A percentile compares a stretch with the other conserved stretches of the same genome.
Evolutionary conservation across 176 grass and related monocot genomes (phyloP).

Genomic region (Eremochloa ophiuroides): DNA sequence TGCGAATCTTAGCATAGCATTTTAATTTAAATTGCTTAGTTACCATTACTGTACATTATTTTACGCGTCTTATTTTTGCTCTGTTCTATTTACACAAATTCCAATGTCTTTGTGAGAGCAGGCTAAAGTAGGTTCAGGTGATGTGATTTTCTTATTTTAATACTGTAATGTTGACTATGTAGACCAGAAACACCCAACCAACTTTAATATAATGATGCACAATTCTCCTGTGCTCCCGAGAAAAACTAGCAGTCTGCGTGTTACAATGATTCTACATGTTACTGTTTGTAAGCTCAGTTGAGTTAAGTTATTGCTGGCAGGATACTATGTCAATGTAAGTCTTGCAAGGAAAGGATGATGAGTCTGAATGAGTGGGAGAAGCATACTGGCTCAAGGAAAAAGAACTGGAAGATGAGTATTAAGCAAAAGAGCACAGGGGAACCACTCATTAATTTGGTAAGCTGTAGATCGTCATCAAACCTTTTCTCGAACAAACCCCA

Average conservation of each 20-base stretch:
- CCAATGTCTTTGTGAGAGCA: not conserved
- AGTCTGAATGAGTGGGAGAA: conserved; percentile 69
- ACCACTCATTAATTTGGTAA: conserved; percentile 60
- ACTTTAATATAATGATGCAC: not conserved
- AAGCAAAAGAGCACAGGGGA: conserved; percentile 65
- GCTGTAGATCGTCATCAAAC: not conserved
- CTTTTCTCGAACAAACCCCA: not conserved
- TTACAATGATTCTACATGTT: conserved; percentile 4
- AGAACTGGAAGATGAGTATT: conserved; percentile 89
- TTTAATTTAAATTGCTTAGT: conserved; percentile 19
- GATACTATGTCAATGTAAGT: conserved; percentile 59
- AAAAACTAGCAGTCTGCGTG: not conserved
- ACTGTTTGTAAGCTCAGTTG: conserved; percentile 8
- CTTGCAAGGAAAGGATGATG: conserved; percentile 67
- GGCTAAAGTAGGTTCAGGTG: not conserved
- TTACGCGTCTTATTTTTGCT: not conserved
- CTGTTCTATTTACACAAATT: not conserved
- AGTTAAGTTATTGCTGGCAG: conserved; percentile 40
- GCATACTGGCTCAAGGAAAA: conserved; percentile 90
- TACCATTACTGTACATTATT: not conserved
- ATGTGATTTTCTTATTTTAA: not conserved
- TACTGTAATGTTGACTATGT: not conserved
- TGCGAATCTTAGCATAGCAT: not conserved
- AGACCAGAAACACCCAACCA: conserved; percentile 1
- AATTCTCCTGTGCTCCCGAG: not conserved